A percentile compares a stretch with the other conserved stretches of the same genome.
These are phyloP conservation scores for Sophora flavescens DNA, from an alignment of 306 rosid genomes.

Conservation along the genomic window DNA sequence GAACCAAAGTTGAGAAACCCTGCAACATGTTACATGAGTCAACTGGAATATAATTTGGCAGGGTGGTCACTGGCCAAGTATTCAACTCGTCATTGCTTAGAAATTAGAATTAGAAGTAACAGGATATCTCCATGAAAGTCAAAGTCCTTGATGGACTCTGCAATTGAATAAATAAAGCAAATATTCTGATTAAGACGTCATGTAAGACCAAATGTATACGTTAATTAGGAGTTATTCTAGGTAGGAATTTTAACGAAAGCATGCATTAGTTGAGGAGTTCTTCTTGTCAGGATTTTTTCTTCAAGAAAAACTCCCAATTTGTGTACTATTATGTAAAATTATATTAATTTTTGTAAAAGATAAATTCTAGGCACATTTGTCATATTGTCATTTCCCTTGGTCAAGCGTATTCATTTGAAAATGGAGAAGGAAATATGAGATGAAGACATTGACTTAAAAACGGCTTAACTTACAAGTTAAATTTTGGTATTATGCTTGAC, in stretches of 20 bases:
- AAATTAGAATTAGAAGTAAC: constrained; percentile 35
- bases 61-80: background rate
- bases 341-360: background rate
- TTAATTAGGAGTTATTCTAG: constrained; percentile 34
- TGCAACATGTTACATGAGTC: constrained; percentile 43
- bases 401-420: constrained; percentile 23
- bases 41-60: constrained; percentile 37
- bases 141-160: constrained; percentile 31
- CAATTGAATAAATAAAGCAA: constrained; percentile 24
- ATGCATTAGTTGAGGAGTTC: constrained; percentile 19
- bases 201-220: background rate
- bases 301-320: background rate
- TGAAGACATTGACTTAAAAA: constrained; percentile 23
- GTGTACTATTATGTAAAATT: background rate
- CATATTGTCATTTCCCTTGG: constrained; percentile 10
- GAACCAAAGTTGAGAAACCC: constrained; percentile 31
- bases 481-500: constrained; percentile 18
- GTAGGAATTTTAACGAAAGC: constrained; percentile 6
- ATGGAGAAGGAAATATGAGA: constrained; percentile 21
- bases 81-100: constrained; percentile 24
- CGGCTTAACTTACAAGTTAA: constrained; percentile 26
- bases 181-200: constrained; percentile 36
- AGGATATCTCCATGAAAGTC: constrained; percentile 37
- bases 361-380: background rate
- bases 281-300: background rate